Evolutionary conservation across 345 rosid genomes (phyloP), one percentile per base, ranked within the genome.

Genomic region (Hibiscus syriacus): DNA sequence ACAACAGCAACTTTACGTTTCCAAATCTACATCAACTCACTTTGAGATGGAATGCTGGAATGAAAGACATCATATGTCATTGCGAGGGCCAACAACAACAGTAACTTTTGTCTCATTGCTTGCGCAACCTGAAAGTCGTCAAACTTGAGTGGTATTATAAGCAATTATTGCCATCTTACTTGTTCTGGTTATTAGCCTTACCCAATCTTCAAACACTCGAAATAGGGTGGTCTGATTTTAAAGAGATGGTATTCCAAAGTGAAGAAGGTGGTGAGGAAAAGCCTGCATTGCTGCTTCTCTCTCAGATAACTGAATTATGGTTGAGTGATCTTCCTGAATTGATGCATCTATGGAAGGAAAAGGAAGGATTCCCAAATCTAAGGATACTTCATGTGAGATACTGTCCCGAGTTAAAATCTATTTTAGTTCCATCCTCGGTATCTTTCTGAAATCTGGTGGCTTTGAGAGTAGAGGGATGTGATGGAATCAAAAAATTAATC

Each of bases 241-340:
- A 53, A 53, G 56, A 53, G 56, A 10, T 53, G 32, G 3, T 29
- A 9, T 23, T 22, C 29, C 27, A 53, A 22, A 23, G 32, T 25
- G n/a, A 22, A 25, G 29, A 14, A 54, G 58, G 58, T 25, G 30
- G n/a, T 12, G 58, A 54, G 58, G 32, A 54, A 54, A 54, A 54
- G 7, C 17, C 58, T 54, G 29, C n/a, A 54, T 12, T 0, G 17
- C 16, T 54, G 32, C 0, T 23, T 11, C 32, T 25, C 32, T 54
- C 58, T 54, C 32, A n/a, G 3, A 8, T 25, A 23, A 23, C 32
- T 23, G 32, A 20, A 53, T 53, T 53, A 53, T 2, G 16, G 29
- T 6, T 53, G 16, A 0, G 0, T 2, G 0, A 2, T 25, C 58
- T 54, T 13, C 0, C 13, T 1, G 58, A 23, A 23, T 25, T 54